Conservation (phyloP, 208 protist species). For the Trypanosoma cruzi region DNA sequence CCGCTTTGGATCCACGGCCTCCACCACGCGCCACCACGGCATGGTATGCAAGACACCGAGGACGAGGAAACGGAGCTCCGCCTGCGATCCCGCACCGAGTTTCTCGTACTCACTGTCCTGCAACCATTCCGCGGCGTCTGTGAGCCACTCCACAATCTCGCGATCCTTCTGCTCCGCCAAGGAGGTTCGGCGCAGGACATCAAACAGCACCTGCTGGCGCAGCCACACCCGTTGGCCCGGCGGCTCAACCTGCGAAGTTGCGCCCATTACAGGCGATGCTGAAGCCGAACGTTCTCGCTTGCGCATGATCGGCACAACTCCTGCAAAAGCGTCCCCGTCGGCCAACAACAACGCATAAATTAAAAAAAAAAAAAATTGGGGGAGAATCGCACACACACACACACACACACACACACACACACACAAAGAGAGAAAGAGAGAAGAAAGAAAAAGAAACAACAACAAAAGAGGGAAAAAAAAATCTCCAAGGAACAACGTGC, state of each 20-base stretch:
- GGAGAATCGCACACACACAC: background rate
- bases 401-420: too few relatives aligned
- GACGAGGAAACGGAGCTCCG: constrained; percentile 67
- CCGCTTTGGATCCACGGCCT: constrained; percentile 30
- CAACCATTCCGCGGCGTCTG: constrained; percentile 51
- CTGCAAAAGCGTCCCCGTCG: background rate
- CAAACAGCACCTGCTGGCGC: constrained; percentile 52
- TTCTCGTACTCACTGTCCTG: constrained; percentile 8
- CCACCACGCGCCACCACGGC: constrained; percentile 84
- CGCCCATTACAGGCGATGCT: constrained; percentile 1
- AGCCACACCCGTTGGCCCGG: background rate
- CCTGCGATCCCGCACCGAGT: constrained; percentile 6
- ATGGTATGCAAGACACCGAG: constrained; percentile 77
- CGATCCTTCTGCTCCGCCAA: constrained; percentile 75
- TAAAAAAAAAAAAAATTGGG: constrained; percentile 3
- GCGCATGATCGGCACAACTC: constrained; percentile 1
- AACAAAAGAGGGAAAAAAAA: too few relatives aligned
- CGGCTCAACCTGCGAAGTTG: background rate
- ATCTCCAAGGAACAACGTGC: too few relatives aligned
- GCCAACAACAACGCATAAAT: constrained; percentile 7
- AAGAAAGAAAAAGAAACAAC: background rate
- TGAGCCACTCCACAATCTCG: constrained; percentile 71
- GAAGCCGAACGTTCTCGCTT: constrained; percentile 29
- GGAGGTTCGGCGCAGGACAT: constrained; percentile 69
- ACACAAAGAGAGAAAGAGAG: background rate